Evolutionary conservation across 1,284 basidiomycete species (phyloP), one percentile per base, ranked within the genome.

Genomic region (Xerocomus nothofagi): DNA sequence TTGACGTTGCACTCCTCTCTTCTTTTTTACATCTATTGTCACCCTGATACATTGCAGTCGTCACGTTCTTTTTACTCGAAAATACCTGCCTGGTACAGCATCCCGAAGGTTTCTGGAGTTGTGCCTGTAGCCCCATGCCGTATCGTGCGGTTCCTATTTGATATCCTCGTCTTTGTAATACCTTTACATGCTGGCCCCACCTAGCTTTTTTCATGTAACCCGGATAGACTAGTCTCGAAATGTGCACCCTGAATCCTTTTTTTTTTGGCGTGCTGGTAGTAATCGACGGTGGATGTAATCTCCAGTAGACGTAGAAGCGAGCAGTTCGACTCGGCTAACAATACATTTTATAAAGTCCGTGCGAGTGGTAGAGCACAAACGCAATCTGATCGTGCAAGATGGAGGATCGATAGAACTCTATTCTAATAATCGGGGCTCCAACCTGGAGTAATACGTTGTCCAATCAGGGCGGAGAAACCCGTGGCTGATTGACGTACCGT

Each of bases 401-500:
- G 33, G 30, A n/a, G 15, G 21, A 30, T 36, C 32, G 17, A 27
- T 18, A 29, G 31, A 39, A 33, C 4, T 41, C 43, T 44, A 61
- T 26, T 33, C 52, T 61, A 70, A 47, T 59, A 70, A 49, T 73
- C 64, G 14, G 69, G 69, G 39, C 68, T 66, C 71, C 71, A 73
- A 27, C 72, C 71, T 71, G 39, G 39, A 8, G 20, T 20, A 11
- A 23, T 14, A 18, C 24, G 57, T 33, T 53, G 24, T 17, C 55
- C 15, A 48, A 53, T 54, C 48, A 45, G 47, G 24, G 27, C 26
- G 38, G 23, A 17, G 21, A 45, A 21, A 47, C 37, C 10, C 4
- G 34, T 15, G 44, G 14, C 43, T 18, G 26, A 21, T 30, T 23
- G 4, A 67, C 78, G 54, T 60, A 88, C 91, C 91, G 52, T 67